Percentiles rank a stretch among this genome's conserved stretches.
Evolutionary conservation across 2,329 filamentous ascomycete genomes (phyloP).

Genomic region (Aureobasidium pullulans): DNA sequence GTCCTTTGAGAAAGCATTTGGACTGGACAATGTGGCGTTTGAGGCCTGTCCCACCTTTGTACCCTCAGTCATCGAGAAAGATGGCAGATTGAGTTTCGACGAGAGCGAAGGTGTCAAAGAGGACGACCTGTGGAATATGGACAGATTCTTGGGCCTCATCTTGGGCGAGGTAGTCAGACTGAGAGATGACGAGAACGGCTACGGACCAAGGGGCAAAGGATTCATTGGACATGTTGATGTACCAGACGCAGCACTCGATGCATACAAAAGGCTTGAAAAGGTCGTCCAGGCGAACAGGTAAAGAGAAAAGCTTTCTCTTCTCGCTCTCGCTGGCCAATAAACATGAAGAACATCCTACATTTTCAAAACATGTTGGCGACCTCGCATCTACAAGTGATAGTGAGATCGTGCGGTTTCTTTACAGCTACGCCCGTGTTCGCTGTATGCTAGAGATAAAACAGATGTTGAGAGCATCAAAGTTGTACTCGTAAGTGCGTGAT

Average conservation of each 20-base stretch:
- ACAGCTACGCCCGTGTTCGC: no score
- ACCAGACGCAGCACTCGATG: constrained; percentile 29
- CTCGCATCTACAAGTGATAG: no score
- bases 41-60: constrained; percentile 29
- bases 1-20: constrained; percentile 35
- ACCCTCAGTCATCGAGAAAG: constrained; percentile 18
- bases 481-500: no score
- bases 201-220: constrained; percentile 37
- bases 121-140: constrained; percentile 29
- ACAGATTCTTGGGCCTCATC: constrained; percentile 36
- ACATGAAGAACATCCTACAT: background rate
- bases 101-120: background rate
- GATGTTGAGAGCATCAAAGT: no score
- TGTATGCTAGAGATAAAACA: no score
- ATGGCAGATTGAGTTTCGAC: constrained; percentile 13
- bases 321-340: no score
- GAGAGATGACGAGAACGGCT: constrained; percentile 35
- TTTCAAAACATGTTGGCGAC: no score
- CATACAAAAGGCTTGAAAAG: constrained; percentile 22
- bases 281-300: background rate
- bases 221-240: constrained; percentile 41
- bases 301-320: no score
- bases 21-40: constrained; percentile 20
- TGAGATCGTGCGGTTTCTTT: no score
- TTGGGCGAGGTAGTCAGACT: constrained; percentile 39